phyloP scores from a whole-genome alignment of 1,139 yeast species.

The Nakaseomyces glabratus region DNA sequence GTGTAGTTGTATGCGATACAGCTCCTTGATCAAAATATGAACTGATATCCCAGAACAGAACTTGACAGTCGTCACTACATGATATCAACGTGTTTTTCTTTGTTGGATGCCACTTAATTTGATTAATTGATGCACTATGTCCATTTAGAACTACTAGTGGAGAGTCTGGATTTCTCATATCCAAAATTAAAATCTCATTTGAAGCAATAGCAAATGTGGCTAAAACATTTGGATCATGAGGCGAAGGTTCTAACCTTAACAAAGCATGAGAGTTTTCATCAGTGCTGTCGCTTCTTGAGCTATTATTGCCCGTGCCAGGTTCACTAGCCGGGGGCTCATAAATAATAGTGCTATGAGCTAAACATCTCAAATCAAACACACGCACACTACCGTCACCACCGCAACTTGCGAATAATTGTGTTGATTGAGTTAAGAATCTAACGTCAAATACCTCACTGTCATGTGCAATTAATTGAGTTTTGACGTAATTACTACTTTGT shows the following conservation, averaged over 20 bases:
- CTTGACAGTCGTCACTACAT: constrained; percentile 89
- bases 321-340: constrained; percentile 49
- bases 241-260: constrained; percentile 67
- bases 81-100: constrained; percentile 53
- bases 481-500: constrained; percentile 58
- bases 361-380: constrained; percentile 76
- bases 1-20: constrained; percentile 8
- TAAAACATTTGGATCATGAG: constrained; percentile 66
- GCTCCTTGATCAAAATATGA: constrained; percentile 8
- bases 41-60: constrained; percentile 72
- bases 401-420: constrained; percentile 80
- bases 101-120: constrained; percentile 77
- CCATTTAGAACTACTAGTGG: constrained; percentile 65
- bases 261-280: constrained; percentile 29
- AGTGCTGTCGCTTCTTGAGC: constrained; percentile 7
- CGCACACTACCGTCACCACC: constrained; percentile 95
- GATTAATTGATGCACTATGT: constrained; percentile 60
- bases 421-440: constrained; percentile 64
- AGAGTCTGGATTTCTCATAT: constrained; percentile 79
- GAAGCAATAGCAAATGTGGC: constrained; percentile 77
- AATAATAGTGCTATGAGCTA: constrained; percentile 90
- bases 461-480: constrained; percentile 92
- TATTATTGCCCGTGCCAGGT: constrained; percentile 4
- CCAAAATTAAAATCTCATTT: constrained; percentile 59
- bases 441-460: constrained; percentile 94